Percentiles rank a stretch among this genome's conserved stretches.
These are phyloP conservation scores for Stereocaulon alpinum DNA, from an alignment of 495 filamentous ascomycete species.

Conservation along the genomic window DNA sequence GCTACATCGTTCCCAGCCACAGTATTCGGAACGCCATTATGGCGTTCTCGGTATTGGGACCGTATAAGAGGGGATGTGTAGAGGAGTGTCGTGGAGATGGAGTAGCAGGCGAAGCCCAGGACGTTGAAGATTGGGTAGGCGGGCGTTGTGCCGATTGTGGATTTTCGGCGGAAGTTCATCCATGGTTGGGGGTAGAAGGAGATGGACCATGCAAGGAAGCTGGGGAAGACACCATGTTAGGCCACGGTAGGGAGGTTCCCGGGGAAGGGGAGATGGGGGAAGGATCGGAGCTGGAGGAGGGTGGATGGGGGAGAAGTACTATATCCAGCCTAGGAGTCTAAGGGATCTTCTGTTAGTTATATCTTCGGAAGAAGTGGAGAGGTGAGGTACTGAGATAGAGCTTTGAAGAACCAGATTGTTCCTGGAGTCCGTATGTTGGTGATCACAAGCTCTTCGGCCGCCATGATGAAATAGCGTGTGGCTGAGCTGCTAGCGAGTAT, in stretches of 20 bases:
- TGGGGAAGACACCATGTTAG: constrained; percentile 18
- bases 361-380: background rate
- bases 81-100: constrained; percentile 59
- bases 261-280: background rate
- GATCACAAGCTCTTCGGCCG: background rate
- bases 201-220: constrained; percentile 64
- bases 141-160: constrained; percentile 72
- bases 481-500: background rate
- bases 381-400: constrained; percentile 13
- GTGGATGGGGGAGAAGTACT: constrained; percentile 19
- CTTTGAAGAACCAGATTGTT: constrained; percentile 11
- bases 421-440: background rate
- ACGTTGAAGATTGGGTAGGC: constrained; percentile 80
- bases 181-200: constrained; percentile 90
- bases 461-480: background rate
- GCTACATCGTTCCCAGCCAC: constrained; percentile 84
- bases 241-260: background rate
- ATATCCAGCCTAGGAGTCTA: constrained; percentile 30
- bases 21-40: constrained; percentile 40
- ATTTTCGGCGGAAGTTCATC: constrained; percentile 60
- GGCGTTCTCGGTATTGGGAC: constrained; percentile 71
- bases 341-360: constrained; percentile 4
- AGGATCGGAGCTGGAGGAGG: background rate
- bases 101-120: constrained; percentile 72
- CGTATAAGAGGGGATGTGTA: constrained; percentile 70